Conservation (phyloP, 148 eudicot genomes). For the Camellia japonica region DNA sequence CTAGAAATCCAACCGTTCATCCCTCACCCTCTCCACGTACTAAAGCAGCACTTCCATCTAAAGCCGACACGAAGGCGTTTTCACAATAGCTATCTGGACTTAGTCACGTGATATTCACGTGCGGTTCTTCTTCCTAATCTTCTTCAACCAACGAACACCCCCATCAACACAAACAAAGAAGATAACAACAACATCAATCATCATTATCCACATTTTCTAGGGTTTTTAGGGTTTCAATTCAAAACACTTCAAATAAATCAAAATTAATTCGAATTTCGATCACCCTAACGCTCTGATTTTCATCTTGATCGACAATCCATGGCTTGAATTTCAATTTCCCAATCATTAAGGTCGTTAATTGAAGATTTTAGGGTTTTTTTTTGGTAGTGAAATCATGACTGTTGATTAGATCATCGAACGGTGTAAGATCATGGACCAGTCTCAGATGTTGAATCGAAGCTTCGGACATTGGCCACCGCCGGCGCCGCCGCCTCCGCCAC, state of each 20-base stretch:
- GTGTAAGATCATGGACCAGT: background rate
- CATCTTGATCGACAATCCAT: background rate
- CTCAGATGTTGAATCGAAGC: conserved; percentile 15
- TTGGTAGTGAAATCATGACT: background rate
- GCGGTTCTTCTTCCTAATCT: background rate
- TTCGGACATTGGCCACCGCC: conserved; percentile 2
- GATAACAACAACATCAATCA: background rate
- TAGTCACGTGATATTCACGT: background rate
- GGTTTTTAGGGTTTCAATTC: conserved; percentile 5
- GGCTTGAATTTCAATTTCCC: background rate
- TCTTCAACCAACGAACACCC: background rate
- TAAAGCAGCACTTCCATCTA: background rate
- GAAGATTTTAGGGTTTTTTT: background rate
- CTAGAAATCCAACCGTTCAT: background rate
- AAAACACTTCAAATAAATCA: background rate
- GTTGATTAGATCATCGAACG: background rate
- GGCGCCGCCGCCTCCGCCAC: background rate
- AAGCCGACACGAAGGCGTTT: background rate
- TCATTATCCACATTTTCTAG: background rate
- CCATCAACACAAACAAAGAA: background rate
- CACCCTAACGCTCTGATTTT: background rate
- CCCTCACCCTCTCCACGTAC: background rate
- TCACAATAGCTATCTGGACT: background rate
- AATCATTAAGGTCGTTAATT: background rate
- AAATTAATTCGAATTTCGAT: background rate